Percentiles rank a stretch among this genome's conserved stretches.
Evolutionary conservation across 495 filamentous ascomycete species (phyloP).

Genomic region (Penicillium roqueforti): DNA sequence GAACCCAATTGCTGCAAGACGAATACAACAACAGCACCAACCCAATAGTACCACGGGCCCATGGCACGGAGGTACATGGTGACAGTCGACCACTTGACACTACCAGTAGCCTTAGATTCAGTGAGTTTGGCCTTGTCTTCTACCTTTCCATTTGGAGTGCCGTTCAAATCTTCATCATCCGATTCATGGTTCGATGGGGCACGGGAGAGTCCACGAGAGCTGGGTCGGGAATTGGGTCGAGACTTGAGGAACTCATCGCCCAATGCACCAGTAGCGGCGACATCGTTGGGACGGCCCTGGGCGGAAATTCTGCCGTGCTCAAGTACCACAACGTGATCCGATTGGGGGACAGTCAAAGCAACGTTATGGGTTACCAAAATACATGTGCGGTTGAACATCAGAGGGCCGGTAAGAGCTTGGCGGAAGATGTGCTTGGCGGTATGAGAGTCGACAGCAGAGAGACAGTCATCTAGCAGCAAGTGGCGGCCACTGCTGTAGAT

Average conservation of each 20-base stretch:
- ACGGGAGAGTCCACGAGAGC: slow-evolving; percentile 67
- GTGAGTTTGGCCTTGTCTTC: slow-evolving; percentile 50
- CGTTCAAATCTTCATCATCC: slow-evolving; percentile 38
- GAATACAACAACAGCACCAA: slow-evolving; percentile 67
- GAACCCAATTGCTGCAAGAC: slow-evolving; percentile 73
- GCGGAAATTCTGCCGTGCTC: slow-evolving; percentile 77
- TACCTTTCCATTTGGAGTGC: slow-evolving; percentile 27
- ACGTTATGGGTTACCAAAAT: slow-evolving; percentile 97
- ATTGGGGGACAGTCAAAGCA: slow-evolving; percentile 71
- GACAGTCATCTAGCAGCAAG: slow-evolving; percentile 87
- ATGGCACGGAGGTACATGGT: slow-evolving; percentile 79
- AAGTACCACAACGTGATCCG: slow-evolving; percentile 76
- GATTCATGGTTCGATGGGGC: slow-evolving; percentile 58
- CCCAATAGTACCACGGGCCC: slow-evolving; percentile 95
- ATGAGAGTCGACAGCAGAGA: slow-evolving; percentile 98
- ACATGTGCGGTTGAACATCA: slow-evolving; percentile 87
- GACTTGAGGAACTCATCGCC: slow-evolving; percentile 80
- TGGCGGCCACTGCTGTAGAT: slow-evolving; percentile 90
- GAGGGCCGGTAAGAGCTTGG: slow-evolving; percentile 80
- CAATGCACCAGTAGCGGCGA: slow-evolving; percentile 78
- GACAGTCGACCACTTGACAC: slow-evolving; percentile 82
- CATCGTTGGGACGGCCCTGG: slow-evolving; percentile 71
- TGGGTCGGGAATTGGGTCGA: slow-evolving; percentile 57
- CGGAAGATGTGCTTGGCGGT: slow-evolving; percentile 98
- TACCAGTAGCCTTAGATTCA: slow-evolving; percentile 76